Evolutionary conservation across 345 rosid species (phyloP), one percentile per base, ranked within the genome.

Genomic region (Rhizophora mangle): DNA sequence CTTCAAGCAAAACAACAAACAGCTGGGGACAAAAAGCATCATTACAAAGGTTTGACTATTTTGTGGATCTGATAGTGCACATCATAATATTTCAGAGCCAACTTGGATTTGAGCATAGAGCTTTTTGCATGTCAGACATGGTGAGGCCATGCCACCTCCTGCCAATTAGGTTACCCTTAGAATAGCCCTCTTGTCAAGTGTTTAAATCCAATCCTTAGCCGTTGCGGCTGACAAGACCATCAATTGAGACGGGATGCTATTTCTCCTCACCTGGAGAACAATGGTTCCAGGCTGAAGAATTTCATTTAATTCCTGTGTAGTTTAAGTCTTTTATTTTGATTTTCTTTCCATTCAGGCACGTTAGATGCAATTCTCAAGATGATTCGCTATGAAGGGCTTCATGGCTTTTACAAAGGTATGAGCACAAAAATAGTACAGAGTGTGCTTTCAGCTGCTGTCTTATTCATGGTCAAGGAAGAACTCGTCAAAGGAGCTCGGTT

Each of bases 381-480:
- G 96, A 84, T 95, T 36, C 87, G 57, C 6, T 84, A 90, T 3
- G 99, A 95, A 85, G 99, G 99, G 37, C 74, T 85, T 37, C 65
- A 79, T 21, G 90, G 98, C 29, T 92, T 95, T 76, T 95, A 95
- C 89, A 89, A 92, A 72, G 99, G 99, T 36, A 95, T 95, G 98
- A 84, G 88, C 82, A 90, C 96, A 8, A 92, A 90, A 82, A 89
- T 92, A 26, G 80, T 82, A 1, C 99, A 95, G 74, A 95, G 99
- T 58, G 98, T 92, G 72, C 89, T 92, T 20, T 91, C 97, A 0
- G 97, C 98, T 53, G 96, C 98, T 24, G 89, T 90, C 22, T 74
- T 95, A 72, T 95, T 95, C 87, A 90, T 89, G 97, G 71, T 92
- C 21, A 92, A 95, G 83, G 99, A 90, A 80, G 98, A 92, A 77